phyloP scores from a whole-genome alignment of 2,329 filamentous ascomycete species.

The Rutstroemia sp. region DNA sequence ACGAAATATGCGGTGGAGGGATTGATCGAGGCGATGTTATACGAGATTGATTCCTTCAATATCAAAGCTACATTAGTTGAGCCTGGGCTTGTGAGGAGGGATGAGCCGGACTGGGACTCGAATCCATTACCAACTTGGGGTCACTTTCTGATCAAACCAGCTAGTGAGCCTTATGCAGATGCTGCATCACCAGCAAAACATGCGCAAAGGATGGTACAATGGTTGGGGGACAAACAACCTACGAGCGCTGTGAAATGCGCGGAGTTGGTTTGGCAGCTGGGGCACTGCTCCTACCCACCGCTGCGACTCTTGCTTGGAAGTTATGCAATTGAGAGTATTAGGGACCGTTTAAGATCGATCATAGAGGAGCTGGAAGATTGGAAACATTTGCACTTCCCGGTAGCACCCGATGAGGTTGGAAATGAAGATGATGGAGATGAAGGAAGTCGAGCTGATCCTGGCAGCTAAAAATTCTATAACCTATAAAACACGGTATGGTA shows the following conservation, averaged over 20 bases:
- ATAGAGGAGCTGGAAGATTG: constrained; percentile 94
- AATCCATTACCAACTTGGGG: constrained; percentile 71
- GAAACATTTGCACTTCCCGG: constrained; percentile 72
- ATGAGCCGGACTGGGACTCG: constrained; percentile 57
- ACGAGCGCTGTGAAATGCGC: constrained; percentile 89
- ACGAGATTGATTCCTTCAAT: constrained; percentile 86
- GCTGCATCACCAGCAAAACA: constrained; percentile 79
- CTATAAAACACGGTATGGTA: not conserved
- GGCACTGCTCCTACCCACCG: constrained; percentile 90
- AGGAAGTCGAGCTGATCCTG: constrained; percentile 14
- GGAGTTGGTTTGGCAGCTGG: constrained; percentile 89
- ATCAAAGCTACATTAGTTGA: constrained; percentile 92
- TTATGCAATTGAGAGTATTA: constrained; percentile 92
- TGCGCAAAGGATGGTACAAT: constrained; percentile 84
- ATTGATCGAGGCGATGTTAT: constrained; percentile 91
- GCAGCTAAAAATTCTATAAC: constrained; percentile 2
- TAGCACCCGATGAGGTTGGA: constrained; percentile 34
- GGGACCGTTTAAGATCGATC: constrained; percentile 80
- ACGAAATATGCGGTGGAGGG: constrained; percentile 97
- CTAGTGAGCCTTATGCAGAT: constrained; percentile 72
- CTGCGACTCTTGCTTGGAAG: constrained; percentile 79
- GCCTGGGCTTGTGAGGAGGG: constrained; percentile 78
- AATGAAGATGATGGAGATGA: constrained; percentile 28
- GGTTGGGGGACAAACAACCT: constrained; percentile 87
- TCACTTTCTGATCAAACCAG: constrained; percentile 83